These are phyloP conservation scores for Isatis lusitanica DNA, from an alignment of 441 rosid species.

Conservation along the genomic window DNA sequence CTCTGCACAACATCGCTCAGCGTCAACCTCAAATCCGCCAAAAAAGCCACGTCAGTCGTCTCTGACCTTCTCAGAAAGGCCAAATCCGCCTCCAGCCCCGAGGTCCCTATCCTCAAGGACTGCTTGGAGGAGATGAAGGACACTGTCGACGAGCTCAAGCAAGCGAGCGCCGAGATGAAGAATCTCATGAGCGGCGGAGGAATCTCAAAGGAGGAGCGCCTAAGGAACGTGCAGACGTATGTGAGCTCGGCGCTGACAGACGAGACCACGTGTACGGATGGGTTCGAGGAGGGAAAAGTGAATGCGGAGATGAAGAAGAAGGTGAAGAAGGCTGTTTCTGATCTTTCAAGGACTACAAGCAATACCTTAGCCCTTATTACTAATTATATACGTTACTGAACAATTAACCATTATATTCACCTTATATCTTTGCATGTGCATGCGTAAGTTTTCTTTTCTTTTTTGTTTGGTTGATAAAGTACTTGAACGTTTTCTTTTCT, in stretches of 20 bases:
- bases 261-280: constrained; percentile 67
- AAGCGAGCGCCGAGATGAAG: constrained; percentile 43
- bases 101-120: constrained; percentile 45
- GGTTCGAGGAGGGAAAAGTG: constrained; percentile 41
- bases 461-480: neutral
- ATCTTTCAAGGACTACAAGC: constrained; percentile 57
- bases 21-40: constrained; percentile 45
- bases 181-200: constrained; percentile 16
- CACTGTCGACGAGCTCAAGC: constrained; percentile 51
- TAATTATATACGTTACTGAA: constrained; percentile 28
- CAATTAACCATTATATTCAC: neutral
- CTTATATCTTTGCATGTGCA: constrained; percentile 10
- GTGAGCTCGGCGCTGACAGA: constrained; percentile 68
- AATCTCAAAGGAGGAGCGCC: constrained; percentile 26
- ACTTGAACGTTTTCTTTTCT: neutral
- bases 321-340: constrained; percentile 42
- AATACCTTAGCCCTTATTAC: constrained; percentile 66
- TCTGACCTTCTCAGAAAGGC: constrained; percentile 34
- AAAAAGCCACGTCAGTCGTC: constrained; percentile 31
- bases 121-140: constrained; percentile 49
- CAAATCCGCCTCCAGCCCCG: constrained; percentile 22
- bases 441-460: neutral
- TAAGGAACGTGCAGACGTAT: constrained; percentile 56
- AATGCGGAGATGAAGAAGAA: constrained; percentile 41
- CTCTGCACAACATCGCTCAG: constrained; percentile 50